Evolutionary conservation across 2,329 filamentous ascomycete species (phyloP).

Genomic region (Elsinoe arachidis): DNA sequence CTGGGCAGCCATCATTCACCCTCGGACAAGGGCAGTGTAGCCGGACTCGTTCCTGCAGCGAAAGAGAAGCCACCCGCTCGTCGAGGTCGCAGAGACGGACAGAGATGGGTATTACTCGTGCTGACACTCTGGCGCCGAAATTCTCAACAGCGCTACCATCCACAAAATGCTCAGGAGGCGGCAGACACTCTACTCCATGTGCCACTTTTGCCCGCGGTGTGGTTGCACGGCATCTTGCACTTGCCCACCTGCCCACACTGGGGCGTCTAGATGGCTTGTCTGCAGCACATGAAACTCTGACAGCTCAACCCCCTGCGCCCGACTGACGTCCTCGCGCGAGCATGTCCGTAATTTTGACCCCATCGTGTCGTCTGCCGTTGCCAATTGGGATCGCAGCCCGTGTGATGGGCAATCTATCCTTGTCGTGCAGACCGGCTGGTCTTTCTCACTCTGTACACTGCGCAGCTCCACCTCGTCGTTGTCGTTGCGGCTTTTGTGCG

Average conservation of each 20-base stretch:
- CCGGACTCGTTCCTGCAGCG: conserved; percentile 9
- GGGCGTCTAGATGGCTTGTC: neutral
- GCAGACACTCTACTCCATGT: too few species aligned
- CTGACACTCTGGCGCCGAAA: neutral
- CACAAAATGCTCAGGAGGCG: too few species aligned
- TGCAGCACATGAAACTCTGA: conserved; percentile 11
- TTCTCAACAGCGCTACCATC: too few species aligned
- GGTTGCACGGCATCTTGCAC: conserved; percentile 2
- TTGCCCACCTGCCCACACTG: neutral
- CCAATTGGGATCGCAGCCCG: neutral
- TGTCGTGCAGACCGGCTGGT: neutral
- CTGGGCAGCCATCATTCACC: conserved; percentile 1
- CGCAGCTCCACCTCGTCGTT: neutral
- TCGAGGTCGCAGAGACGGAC: neutral
- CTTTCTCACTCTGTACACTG: neutral
- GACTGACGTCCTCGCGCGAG: conserved; percentile 2
- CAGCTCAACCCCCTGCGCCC: conserved; percentile 2
- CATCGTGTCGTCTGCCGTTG: neutral
- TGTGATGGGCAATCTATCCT: neutral
- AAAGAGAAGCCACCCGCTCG: neutral
- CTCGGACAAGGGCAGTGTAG: neutral
- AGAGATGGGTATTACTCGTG: too few species aligned
- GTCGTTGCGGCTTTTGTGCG: neutral
- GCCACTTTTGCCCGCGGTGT: neutral
- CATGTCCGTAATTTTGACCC: neutral